Evolutionary conservation across 306 rosid genomes (phyloP).

Genomic region (Inga laurina): DNA sequence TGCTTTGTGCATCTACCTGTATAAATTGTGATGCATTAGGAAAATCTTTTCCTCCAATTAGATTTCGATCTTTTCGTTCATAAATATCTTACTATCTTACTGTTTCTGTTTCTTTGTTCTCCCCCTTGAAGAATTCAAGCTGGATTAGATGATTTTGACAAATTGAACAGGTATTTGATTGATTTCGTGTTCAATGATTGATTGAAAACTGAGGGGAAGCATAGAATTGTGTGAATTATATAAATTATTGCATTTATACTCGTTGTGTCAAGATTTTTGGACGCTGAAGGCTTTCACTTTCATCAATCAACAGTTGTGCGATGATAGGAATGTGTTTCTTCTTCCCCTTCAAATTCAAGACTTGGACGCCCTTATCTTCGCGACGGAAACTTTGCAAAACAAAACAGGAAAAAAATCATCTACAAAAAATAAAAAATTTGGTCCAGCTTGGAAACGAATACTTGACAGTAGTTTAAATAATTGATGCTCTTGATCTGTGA

Average conservation of each 20-base stretch:
- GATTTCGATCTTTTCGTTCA: not conserved
- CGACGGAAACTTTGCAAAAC: not conserved
- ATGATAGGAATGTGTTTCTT: not conserved
- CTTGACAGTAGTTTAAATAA: not conserved
- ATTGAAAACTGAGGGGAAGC: too few species aligned
- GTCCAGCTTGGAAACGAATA: not conserved
- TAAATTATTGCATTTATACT: not conserved
- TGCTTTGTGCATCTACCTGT: not conserved
- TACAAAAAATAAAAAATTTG: not conserved
- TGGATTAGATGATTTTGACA: not conserved
- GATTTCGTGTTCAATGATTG: not conserved
- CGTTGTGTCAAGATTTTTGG: not conserved
- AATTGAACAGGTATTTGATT: not conserved
- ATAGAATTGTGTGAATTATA: not conserved
- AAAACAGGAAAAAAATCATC: not conserved
- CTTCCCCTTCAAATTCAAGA: not conserved
- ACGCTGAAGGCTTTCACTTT: not conserved
- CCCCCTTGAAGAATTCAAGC: not conserved
- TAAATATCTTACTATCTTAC: not conserved
- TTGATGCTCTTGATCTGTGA: not conserved
- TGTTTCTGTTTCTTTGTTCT: not conserved
- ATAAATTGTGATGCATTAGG: not conserved
- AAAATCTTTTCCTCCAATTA: not conserved
- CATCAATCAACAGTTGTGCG: not conserved
- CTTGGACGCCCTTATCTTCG: not conserved